phyloP scores from a whole-genome alignment of 2,329 filamentous ascomycete species.

The Colletotrichum sp. region DNA sequence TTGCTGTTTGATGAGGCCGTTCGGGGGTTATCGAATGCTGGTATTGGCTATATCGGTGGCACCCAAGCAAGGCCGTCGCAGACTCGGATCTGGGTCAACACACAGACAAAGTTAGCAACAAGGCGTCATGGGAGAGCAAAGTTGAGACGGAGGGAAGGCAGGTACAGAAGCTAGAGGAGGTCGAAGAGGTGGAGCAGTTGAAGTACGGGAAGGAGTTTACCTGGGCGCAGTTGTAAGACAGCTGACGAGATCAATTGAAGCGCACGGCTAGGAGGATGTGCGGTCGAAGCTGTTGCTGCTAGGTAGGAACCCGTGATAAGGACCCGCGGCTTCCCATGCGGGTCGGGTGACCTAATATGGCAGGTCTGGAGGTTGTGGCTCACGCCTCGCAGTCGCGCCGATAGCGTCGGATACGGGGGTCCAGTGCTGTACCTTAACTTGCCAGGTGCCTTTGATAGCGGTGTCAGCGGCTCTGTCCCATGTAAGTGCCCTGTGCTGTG shows the following conservation, averaged over 20 bases:
- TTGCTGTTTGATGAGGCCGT: slow-evolving; percentile 11
- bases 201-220: slow-evolving; percentile 11
- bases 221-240: slow-evolving; percentile 14
- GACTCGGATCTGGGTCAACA: slow-evolving; percentile 16
- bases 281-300: slow-evolving; percentile 18
- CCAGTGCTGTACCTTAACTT: background rate
- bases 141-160: background rate
- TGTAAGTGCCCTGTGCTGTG: background rate
- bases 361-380: slow-evolving; percentile 21
- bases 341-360: slow-evolving; percentile 23
- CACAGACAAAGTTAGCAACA: slow-evolving; percentile 16
- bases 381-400: background rate
- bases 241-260: slow-evolving; percentile 23
- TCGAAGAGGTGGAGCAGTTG: background rate
- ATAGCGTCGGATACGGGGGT: slow-evolving; percentile 3
- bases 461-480: background rate
- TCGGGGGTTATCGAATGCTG: background rate
- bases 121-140: background rate
- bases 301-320: slow-evolving; percentile 23
- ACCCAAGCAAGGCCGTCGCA: slow-evolving; percentile 13
- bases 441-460: background rate
- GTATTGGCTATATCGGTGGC: background rate
- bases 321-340: slow-evolving; percentile 6
- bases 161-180: background rate
- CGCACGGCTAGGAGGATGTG: slow-evolving; percentile 12